Base-by-base conservation (phyloP, 257 asterid species). In the Solanum tarapatanum region DNA sequence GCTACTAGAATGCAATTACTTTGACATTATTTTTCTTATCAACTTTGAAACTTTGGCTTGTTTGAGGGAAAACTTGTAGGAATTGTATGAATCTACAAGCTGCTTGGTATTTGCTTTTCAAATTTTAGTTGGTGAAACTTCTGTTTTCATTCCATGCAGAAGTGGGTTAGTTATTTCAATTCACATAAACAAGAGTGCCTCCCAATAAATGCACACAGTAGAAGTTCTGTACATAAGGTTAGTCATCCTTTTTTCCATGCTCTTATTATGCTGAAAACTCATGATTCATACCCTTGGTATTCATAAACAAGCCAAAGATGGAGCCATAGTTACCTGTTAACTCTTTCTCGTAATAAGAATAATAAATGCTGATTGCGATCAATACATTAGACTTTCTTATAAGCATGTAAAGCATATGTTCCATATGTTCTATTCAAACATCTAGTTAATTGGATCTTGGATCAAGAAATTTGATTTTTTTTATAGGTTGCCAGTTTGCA, bases 191-290 rank as follows among this genome's bases (percentile, higher is more conserved):
- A 93, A 87, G 99, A 97, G 72, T 95, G 99, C 86, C 93, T 95
- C 70, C 32, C 99, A 10, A 94, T 97, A 88, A 97, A 95, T 91
- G 98, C 99, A 35, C 98, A 96, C 91, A 95, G 97, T 92, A 93
- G 88, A 89, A 94, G 96, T 86, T 94, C 99, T 24, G 98, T 97
- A 72, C 92, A 90, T 84, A 95, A 94, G 99, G 99, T 97, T 64
- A 88, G 97, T 89, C 64, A 37, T 23, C 37, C 76, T 91, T 72
- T 73, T 66, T 5, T 84, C 48, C 30, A 32, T 86, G 39, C 36
- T 64, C 9, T 64, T 51, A 28, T 48, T 5, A 8, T 80, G 11
- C 7, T 43, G 85, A 80, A 39, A 41, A 41, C 24, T 77, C 62
- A 1, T 41, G 36, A 77, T 41, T 24, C 62, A 77, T 7, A 41